Evolutionary conservation across 768 basidiomycete genomes (phyloP).

Genomic region (Mrakia blollopis): DNA sequence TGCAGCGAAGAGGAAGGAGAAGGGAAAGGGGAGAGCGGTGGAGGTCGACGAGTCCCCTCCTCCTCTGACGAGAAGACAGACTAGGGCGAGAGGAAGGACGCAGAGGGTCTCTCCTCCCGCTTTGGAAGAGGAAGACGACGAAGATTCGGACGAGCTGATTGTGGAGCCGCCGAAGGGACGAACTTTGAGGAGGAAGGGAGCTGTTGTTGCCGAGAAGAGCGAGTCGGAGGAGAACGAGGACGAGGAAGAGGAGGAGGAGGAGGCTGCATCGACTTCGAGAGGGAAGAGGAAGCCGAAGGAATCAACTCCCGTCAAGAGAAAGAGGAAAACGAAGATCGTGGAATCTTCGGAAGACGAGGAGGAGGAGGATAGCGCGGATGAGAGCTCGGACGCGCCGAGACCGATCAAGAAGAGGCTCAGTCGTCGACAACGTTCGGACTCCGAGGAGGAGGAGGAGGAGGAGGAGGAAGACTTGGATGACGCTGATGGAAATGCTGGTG

Average conservation of each 20-base stretch:
- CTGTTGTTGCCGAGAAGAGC: neutral
- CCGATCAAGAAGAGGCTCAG: neutral
- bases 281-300: neutral
- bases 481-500: neutral
- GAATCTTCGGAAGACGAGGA: neutral
- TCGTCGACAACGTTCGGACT: neutral
- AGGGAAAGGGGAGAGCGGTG: neutral
- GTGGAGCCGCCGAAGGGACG: neutral
- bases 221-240: neutral
- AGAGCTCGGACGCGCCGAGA: constrained; percentile 8
- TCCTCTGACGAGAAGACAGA: too few species aligned
- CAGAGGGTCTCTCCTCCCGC: too few species aligned
- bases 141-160: too few species aligned
- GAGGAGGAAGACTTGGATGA: constrained; percentile 1
- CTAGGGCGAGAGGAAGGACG: too few species aligned
- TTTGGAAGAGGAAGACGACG: too few species aligned
- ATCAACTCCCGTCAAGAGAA: neutral
- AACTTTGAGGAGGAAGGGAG: neutral
- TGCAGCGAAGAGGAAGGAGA: neutral
- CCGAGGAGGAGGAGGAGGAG: neutral
- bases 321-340: neutral
- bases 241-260: neutral
- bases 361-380: neutral
- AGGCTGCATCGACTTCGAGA: neutral
- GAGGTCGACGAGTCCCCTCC: neutral